Conservation (phyloP, 805 yeast species). For the Tetrapisispora nanseiensis region DNA sequence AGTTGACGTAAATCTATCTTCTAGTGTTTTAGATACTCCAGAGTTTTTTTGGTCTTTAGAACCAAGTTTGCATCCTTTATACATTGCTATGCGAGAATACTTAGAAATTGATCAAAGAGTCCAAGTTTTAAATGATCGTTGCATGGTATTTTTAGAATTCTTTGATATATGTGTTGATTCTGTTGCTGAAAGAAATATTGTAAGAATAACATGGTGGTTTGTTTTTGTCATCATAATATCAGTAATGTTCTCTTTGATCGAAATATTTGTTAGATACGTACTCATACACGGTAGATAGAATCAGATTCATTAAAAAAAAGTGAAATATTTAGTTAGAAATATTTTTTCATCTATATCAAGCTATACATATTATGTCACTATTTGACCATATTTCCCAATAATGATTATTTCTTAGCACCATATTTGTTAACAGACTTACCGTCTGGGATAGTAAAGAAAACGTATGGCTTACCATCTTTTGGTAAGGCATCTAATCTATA, state of each 20-base stretch:
- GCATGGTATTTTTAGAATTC: conserved; percentile 87
- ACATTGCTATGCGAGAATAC: conserved; percentile 81
- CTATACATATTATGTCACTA: too few relatives aligned
- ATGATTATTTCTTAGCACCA: conserved; percentile 51
- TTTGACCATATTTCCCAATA: neutral
- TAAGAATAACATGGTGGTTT: conserved; percentile 83
- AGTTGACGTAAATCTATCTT: conserved; percentile 86
- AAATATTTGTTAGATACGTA: conserved; percentile 50
- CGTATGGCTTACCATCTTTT: conserved; percentile 51
- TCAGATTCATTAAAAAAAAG: neutral
- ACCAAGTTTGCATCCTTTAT: conserved; percentile 89
- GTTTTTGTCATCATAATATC: conserved; percentile 73
- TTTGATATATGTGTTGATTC: conserved; percentile 90
- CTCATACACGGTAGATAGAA: conserved; percentile 28
- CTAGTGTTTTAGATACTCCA: conserved; percentile 89
- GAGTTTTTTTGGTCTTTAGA: conserved; percentile 94
- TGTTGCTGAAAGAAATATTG: conserved; percentile 86
- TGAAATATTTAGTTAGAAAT: neutral
- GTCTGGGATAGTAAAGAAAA: conserved; percentile 90
- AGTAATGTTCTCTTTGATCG: conserved; percentile 64
- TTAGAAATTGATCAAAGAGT: conserved; percentile 92
- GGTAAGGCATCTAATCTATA: conserved; percentile 62
- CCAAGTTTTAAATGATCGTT: conserved; percentile 84
- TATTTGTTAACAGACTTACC: conserved; percentile 75
- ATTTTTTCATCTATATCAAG: too few relatives aligned